A percentile compares a stretch with the other conserved stretches of the same genome.
Conservation (phyloP, 306 rosid genomes). For the Corylus heterophylla region DNA sequence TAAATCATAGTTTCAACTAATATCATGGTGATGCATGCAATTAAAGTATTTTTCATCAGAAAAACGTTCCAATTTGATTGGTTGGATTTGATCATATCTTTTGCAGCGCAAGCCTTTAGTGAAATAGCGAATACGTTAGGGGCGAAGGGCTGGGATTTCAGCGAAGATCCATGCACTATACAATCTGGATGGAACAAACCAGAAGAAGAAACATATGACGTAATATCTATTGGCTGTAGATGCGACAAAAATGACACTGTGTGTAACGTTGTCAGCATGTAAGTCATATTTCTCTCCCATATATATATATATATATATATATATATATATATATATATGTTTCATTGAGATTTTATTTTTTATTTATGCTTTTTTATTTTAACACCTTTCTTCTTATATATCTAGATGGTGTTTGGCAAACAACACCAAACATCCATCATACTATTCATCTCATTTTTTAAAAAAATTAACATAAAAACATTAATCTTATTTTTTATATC, state of each 20-base stretch:
- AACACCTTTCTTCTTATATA: too few relatives aligned
- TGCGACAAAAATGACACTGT: constrained; percentile 33
- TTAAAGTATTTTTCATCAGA: background rate
- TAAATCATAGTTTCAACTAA: background rate
- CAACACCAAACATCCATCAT: too few relatives aligned
- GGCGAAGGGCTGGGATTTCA: constrained; percentile 48
- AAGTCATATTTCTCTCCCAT: constrained; percentile 6
- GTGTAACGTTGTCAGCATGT: constrained; percentile 70
- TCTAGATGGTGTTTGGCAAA: too few relatives aligned
- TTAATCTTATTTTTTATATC: too few relatives aligned
- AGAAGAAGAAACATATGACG: background rate
- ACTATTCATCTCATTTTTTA: too few relatives aligned
- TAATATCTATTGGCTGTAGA: constrained; percentile 41
- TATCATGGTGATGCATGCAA: too few relatives aligned
- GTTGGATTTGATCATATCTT: background rate
- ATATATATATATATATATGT: too few relatives aligned
- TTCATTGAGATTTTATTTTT: too few relatives aligned
- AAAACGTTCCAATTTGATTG: background rate
- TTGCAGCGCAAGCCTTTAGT: too few relatives aligned
- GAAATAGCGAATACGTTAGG: constrained; percentile 43
- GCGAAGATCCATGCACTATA: constrained; percentile 51
- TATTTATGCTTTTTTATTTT: too few relatives aligned
- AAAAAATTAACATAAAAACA: too few relatives aligned
- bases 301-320: too few relatives aligned
- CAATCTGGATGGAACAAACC: constrained; percentile 39